phyloP scores from a whole-genome alignment of 345 rosid genomes.

The Odontarrhena argentea region DNA sequence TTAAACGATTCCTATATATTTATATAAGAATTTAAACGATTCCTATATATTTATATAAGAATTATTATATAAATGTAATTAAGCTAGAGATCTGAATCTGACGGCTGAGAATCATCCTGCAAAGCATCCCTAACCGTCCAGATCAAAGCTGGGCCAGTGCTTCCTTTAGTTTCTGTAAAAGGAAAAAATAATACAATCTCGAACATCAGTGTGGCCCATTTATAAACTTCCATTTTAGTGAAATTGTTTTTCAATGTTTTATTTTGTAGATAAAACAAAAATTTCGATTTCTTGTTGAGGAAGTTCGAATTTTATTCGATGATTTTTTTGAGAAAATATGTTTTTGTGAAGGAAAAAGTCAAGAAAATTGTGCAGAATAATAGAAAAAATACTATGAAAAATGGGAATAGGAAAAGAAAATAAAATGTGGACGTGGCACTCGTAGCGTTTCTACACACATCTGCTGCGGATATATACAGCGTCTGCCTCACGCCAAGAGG shows the following conservation, averaged over 20 bases:
- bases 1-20: background rate
- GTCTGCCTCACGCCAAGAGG: constrained; percentile 20
- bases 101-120: constrained; percentile 35
- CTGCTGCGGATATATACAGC: constrained; percentile 40
- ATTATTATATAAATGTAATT: background rate
- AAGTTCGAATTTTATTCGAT: no score
- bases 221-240: background rate
- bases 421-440: constrained; percentile 40
- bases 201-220: constrained; percentile 28
- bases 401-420: constrained; percentile 2
- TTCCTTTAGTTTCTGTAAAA: constrained; percentile 31
- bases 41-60: background rate
- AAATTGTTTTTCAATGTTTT: background rate
- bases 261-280: background rate
- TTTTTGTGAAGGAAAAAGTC: constrained; percentile 11
- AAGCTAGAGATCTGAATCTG: constrained; percentile 27
- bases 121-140: constrained; percentile 42
- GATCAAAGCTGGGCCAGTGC: constrained; percentile 32
- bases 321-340: no score
- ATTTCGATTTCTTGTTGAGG: background rate
- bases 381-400: background rate
- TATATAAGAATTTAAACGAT: background rate
- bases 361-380: background rate
- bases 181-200: constrained; percentile 32
- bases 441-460: constrained; percentile 34